Conservation (phyloP, 148 eudicot species). For the Pharnaceum exiguum region DNA sequence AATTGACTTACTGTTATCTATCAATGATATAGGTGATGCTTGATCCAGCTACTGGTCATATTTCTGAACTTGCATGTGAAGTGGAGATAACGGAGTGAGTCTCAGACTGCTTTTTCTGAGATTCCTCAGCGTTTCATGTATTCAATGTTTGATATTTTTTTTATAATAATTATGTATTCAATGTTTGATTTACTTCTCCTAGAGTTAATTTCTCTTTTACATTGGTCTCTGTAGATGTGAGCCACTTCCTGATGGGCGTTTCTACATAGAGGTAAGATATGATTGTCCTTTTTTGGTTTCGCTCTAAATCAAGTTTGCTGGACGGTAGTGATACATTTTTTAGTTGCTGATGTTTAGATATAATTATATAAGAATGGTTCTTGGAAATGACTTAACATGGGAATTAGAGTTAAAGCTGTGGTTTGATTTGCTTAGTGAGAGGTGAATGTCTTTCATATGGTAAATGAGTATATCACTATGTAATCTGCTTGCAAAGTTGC, state of each 20-base stretch:
- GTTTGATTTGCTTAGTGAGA: too few species aligned
- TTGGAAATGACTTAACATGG: too few species aligned
- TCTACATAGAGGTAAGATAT: conserved; percentile 76
- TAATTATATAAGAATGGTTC: too few species aligned
- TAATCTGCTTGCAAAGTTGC: too few species aligned
- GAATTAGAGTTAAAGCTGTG: too few species aligned
- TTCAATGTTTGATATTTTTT: not conserved
- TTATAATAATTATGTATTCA: not conserved
- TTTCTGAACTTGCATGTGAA: conserved; percentile 94
- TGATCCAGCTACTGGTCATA: conserved; percentile 65
- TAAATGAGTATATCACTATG: too few species aligned
- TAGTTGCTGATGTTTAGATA: too few species aligned
- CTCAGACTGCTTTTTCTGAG: not conserved
- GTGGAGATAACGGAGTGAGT: conserved; percentile 94
- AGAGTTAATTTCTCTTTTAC: not conserved
- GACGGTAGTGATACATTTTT: not conserved
- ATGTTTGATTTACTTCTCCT: not conserved
- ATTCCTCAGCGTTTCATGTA: not conserved
- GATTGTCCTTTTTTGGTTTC: not conserved
- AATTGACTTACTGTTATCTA: conserved; percentile 18
- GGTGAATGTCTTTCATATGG: too few species aligned
- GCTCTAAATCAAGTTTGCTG: not conserved
- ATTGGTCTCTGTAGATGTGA: conserved; percentile 64
- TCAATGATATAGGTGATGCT: conserved; percentile 56
- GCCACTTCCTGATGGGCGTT: conserved; percentile 98